Conservation (phyloP, 805 yeast genomes). For the Aciculoconidium aculeatum region DNA sequence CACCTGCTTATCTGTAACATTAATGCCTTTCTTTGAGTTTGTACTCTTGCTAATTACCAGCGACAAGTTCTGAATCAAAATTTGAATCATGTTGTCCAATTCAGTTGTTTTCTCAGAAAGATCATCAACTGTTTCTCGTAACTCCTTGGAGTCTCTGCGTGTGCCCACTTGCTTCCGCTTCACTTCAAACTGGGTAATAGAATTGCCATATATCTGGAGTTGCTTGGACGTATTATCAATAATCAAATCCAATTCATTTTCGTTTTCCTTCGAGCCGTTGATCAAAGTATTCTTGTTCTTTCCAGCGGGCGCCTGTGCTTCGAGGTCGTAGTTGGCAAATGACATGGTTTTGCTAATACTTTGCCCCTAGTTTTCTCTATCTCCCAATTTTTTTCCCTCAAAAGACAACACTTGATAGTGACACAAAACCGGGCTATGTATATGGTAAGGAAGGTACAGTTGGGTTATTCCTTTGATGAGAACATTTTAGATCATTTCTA, state of each 20-base stretch:
- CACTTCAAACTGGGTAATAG: constrained; percentile 46
- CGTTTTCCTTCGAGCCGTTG: constrained; percentile 5
- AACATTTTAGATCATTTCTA: too few relatives aligned
- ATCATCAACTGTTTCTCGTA: constrained; percentile 32
- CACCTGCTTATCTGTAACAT: constrained; percentile 32
- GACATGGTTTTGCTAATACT: constrained; percentile 43
- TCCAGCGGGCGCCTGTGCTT: constrained; percentile 36
- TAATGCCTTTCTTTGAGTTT: constrained; percentile 17
- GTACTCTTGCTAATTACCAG: constrained; percentile 22
- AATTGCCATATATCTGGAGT: constrained; percentile 41
- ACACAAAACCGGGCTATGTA: too few relatives aligned
- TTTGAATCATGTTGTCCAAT: constrained; percentile 26
- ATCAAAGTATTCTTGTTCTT: constrained; percentile 4
- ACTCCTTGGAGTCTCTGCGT: constrained; percentile 36
- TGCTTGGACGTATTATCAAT: constrained; percentile 33
- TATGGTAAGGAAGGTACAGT: too few relatives aligned
- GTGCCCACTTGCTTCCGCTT: constrained; percentile 49
- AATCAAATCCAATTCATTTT: constrained; percentile 27
- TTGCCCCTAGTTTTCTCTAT: too few relatives aligned
- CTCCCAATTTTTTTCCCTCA: too few relatives aligned
- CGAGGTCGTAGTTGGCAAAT: constrained; percentile 47
- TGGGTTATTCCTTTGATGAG: too few relatives aligned
- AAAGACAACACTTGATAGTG: too few relatives aligned
- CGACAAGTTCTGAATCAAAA: constrained; percentile 23
- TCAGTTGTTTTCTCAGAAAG: constrained; percentile 25